Base-by-base conservation (phyloP, 2,329 filamentous ascomycete species). In the Tothia fuscella region DNA sequence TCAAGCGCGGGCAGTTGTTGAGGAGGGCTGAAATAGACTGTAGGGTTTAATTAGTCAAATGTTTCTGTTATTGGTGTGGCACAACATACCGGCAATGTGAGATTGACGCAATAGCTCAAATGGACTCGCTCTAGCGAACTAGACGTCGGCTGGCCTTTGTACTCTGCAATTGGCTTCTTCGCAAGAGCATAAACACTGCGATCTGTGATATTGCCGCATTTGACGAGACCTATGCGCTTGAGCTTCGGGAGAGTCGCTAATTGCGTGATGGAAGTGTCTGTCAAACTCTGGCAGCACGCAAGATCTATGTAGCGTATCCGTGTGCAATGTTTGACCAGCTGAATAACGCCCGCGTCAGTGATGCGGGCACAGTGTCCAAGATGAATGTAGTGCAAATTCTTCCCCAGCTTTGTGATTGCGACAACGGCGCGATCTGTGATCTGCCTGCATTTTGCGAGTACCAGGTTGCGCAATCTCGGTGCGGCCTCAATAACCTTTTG, bases 301-400 rank as follows among this genome's bases (percentile, higher is more conserved):
- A 98, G 67, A 57, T 98, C 91, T 49, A 98, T 98, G 58, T 98
- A 98, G 42, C 91, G 76, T 50, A 98, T 96, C 19, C 91, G 78
- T 54, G 89, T 96, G 68, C 91, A 98, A 41, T 70, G 70, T 50
- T 81, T 79, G 29, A 95, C 86, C 24, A 98, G 70, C 42, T 78
- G 79, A 52, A 83, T 82, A 14, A 98, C 86, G 1, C 86, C 88
- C 26, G 78, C 72, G 55, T 98, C 91, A 0, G 89, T 95, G 55
- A 98, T 88, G 35, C 88, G 78, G 21, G 77, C 76, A 60, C 91
- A 98, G 59, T 98, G 91, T 7, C 91, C 91, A 2, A 98, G 71
- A 56, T 98, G 91, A 40, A 98, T 80, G 58, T 94, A 96, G 60
- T 98, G 91, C 42, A 98, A 66, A 53, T 96, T 98, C 68, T 95